Base-by-base conservation (phyloP, 306 rosid genomes). In the Acacia acuminata region DNA sequence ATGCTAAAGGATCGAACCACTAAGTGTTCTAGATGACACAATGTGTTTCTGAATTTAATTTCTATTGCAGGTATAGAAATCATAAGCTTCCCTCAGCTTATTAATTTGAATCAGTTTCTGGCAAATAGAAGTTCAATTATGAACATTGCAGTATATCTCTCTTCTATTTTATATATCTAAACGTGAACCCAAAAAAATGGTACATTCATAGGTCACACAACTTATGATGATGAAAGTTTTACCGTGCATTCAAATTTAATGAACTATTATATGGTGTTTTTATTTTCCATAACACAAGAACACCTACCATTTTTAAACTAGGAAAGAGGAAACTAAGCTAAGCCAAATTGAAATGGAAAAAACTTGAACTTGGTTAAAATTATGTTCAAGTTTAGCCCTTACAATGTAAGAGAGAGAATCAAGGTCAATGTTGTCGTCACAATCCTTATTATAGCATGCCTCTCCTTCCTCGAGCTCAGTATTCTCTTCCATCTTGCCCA, bases 381-480 rank as follows among this genome's bases (percentile, higher is more conserved):
- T 43, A 43, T 24, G 51, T 77, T 73, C 53, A 86, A 80, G 84
- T 47, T 77, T 22, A 73, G 38, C 83, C 90, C 97, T 94, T 93
- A 94, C 98, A 87, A 94, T 79, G 92, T 90, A 89, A 69, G 94
- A 87, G 83, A 90, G 87, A 84, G 89, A 85, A 73, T 93, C 97
- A 81, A 83, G 88, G 82, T 90, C 87, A 90, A 77, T 60, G 76
- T 55, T 88, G 82, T 27, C 84, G 70, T 78, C 90, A 82, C 86
- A 86, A 47, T 86, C 92, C 85, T 84, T 80, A 88, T 78, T 77
- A 90, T 75, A 85, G 89, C 88, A 74, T 75, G 97, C 91, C 84
- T 93, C 94, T 80, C 94, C 97, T 86, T 94, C 98, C 71, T 90
- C 97, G 47, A 92, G 89, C 78, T 90, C 97, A 45, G 84, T 82